Conservation (phyloP, 352 stramenopile genomes). For the Globisporangium nunn region DNA sequence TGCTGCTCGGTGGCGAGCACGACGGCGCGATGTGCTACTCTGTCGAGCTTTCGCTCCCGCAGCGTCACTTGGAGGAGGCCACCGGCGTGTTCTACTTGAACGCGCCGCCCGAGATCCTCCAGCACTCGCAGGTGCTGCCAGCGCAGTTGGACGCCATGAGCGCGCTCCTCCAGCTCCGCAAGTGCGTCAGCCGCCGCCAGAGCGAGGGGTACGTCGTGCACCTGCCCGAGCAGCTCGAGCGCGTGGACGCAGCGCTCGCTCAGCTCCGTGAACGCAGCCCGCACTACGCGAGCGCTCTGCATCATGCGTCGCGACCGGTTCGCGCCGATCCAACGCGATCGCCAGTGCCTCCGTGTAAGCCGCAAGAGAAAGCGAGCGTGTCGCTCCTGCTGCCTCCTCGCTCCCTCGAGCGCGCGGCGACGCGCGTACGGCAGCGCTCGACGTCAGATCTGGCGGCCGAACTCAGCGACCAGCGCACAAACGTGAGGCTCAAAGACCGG, state of each 20-base stretch:
- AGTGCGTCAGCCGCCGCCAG: slow-evolving; percentile 11
- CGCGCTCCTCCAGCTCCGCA: slow-evolving; percentile 28
- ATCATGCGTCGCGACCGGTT: not conserved
- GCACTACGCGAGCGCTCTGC: slow-evolving; percentile 3
- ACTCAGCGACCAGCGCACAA: slow-evolving; percentile 11
- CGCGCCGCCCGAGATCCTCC: slow-evolving; percentile 10
- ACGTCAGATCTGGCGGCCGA: slow-evolving; percentile 2
- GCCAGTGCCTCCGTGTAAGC: too few relatives aligned
- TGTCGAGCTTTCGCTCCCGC: slow-evolving; percentile 12
- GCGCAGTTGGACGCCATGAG: slow-evolving; percentile 13
- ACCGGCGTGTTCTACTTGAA: slow-evolving; percentile 20
- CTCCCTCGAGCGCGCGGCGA: slow-evolving; percentile 14
- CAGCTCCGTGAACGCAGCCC: not conserved
- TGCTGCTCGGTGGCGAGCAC: slow-evolving; percentile 29
- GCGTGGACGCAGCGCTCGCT: slow-evolving; percentile 11
- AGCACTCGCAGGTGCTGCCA: slow-evolving; percentile 13
- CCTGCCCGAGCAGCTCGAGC: slow-evolving; percentile 11
- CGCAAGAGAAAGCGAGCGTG: not conserved
- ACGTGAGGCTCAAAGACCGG: slow-evolving; percentile 4
- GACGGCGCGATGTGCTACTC: slow-evolving; percentile 27
- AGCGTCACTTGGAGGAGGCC: slow-evolving; percentile 17
- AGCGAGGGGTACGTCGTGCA: slow-evolving; percentile 18
- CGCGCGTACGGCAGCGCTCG: slow-evolving; percentile 12
- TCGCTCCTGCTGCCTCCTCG: not conserved
- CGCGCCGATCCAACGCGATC: not conserved